Evolutionary conservation across 2,329 filamentous ascomycete species (phyloP), one percentile per base, ranked within the genome.

Genomic region (Xylaria sp.): DNA sequence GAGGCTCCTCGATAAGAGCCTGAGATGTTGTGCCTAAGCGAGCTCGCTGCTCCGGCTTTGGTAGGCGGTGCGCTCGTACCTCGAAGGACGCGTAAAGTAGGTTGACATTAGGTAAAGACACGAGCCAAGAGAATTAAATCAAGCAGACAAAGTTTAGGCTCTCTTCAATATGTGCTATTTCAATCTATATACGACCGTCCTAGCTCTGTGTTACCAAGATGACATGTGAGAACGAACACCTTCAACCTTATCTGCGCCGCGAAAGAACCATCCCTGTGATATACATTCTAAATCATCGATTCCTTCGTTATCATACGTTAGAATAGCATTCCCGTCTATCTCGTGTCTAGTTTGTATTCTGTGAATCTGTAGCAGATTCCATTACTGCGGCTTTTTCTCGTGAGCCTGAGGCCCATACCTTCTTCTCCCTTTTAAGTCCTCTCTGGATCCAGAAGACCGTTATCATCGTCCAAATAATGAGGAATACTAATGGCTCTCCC

Each of bases 401-500:
- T 23, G 55, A 25, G 23, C 65, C 59, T 3, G 34, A 34, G 9
- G 67, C 58, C 76, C 76, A 77, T 10, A 55, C 46, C 51, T 73
- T 71, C 67, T 77, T 77, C 66, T 78, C 76, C 10, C 61, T 44
- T 9, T 60, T 41, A 3, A 78, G 67, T 20, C 70, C 68, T 34
- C 67, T 65, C n/a, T 67, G 73, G 4, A 66, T 65, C 76, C 76
- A 78, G 25, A 77, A 48, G 55, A 78, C 72, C 15, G 76, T 78
- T 37, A 76, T 72, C 25, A 61, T 66, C 13, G 74, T 75, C 76
- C 76, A 78, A 25, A 76, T 28, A 3, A 69, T 65, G n/a, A 74
- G 72, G 54, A 77, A 78, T 20, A 63, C 68, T 18, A 78, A 61
- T 12, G 76, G 75, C 25, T 73, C 76, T 44, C 75, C 76, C 76